These are phyloP conservation scores for Cardamine resedifolia DNA, from an alignment of 345 rosid genomes.

Conservation along the genomic window DNA sequence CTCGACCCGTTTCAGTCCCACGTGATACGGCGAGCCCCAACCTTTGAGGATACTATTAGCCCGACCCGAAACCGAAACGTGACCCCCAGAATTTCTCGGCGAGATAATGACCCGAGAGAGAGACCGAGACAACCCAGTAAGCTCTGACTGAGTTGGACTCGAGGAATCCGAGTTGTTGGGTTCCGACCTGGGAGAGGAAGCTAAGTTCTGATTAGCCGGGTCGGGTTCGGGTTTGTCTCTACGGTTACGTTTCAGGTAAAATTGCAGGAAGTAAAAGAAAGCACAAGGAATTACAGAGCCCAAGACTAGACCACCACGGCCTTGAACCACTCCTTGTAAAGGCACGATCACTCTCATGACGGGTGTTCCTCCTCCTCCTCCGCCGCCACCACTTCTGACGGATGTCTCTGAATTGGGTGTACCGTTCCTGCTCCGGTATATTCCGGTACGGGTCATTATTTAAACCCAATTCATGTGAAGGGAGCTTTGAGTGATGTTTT, in stretches of 20 bases:
- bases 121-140: conserved; percentile 51
- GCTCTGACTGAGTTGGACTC: conserved; percentile 50
- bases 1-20: conserved; percentile 51
- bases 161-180: not conserved
- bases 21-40: conserved; percentile 49
- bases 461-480: conserved; percentile 33
- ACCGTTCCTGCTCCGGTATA: conserved; percentile 27
- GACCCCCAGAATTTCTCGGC: conserved; percentile 63
- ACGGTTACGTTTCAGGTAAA: conserved; percentile 65
- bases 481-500: not conserved
- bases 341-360: conserved; percentile 95
- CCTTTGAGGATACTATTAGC: conserved; percentile 48
- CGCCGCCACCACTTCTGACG: not conserved
- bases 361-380: conserved; percentile 53
- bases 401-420: conserved; percentile 40
- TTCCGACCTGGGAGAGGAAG: not conserved
- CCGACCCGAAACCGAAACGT: conserved; percentile 53
- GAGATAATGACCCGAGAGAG: conserved; percentile 71
- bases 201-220: conserved; percentile 26
- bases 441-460: conserved; percentile 63
- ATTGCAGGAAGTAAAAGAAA: conserved; percentile 85
- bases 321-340: conserved; percentile 86
- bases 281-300: conserved; percentile 92
- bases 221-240: conserved; percentile 39
- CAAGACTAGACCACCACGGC: conserved; percentile 78